Percentiles rank a stretch among this genome's conserved stretches.
Evolutionary conservation across 805 yeast species (phyloP).

Genomic region (Candida oleophila): DNA sequence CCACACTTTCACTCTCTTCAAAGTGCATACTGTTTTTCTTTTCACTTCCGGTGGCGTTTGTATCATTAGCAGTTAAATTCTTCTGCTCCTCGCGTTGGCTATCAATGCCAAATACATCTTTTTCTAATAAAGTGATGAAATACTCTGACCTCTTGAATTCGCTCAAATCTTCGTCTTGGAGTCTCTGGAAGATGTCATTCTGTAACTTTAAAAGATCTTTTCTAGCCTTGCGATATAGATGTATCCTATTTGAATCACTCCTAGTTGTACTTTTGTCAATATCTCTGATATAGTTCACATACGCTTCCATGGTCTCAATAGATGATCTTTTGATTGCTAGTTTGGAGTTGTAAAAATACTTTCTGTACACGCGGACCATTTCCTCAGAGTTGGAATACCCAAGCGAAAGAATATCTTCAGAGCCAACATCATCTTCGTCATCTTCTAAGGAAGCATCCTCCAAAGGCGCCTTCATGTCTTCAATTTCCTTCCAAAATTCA

Average conservation of each 20-base stretch:
- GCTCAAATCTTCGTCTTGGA: slow-evolving; percentile 55
- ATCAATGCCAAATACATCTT: background rate
- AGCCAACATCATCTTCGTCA: slow-evolving; percentile 24
- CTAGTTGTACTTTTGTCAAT: slow-evolving; percentile 5
- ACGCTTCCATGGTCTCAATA: slow-evolving; percentile 29
- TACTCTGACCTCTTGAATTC: slow-evolving; percentile 36
- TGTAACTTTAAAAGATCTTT: slow-evolving; percentile 61
- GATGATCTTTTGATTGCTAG: slow-evolving; percentile 8
- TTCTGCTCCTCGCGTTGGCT: background rate
- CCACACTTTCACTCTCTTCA: background rate
- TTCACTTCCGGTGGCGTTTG: background rate
- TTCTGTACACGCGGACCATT: slow-evolving; percentile 46
- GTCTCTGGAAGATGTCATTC: slow-evolving; percentile 44
- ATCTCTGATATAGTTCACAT: slow-evolving; percentile 3
- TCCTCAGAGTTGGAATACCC: slow-evolving; percentile 53
- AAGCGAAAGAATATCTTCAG: slow-evolving; percentile 32
- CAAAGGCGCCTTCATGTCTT: slow-evolving; percentile 69
- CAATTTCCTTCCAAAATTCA: slow-evolving; percentile 67
- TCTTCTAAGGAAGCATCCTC: slow-evolving; percentile 42
- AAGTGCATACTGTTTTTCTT: background rate
- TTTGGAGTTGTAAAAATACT: slow-evolving; percentile 32
- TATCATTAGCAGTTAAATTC: background rate
- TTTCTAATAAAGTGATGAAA: background rate
- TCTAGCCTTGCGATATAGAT: slow-evolving; percentile 53
- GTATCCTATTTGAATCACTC: background rate